Base-by-base conservation (phyloP, 2,329 filamentous ascomycete genomes). In the Scedosporium minutisporum region DNA sequence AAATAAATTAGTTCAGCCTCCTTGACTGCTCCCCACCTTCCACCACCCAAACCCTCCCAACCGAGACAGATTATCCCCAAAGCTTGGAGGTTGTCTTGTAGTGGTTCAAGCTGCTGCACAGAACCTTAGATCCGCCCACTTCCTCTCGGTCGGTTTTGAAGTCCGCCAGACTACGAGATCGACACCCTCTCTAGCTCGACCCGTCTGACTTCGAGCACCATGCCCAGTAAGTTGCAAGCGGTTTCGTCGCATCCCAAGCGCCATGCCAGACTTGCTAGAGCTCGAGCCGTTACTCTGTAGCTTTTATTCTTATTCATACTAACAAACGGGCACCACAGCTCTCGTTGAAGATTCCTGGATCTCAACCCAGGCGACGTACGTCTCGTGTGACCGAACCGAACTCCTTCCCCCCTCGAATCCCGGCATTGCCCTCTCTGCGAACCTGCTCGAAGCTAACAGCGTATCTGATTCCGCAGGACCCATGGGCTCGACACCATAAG, bases 401-500 rank as follows among this genome's bases (percentile, higher is more conserved):
- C 62, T 59, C 53, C 62, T 55, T 44, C 60, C 33, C 16, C 23
- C 29, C 12, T 44, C 18, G 53, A 62, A 46, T 16, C 18, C 53
- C 64, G 46, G 12, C 14, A n/a, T 6, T 29, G 16, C 48, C 41
- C 16, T 5, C 4, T 38, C 33, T 14, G 12, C 33, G 33, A 38
- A 38, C 10, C 33, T 38, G 3, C 10, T 46, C n/a, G 53, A 55
- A 55, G 51, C n/a, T 42, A n/a, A 42, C 14, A n/a, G 59, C n/a
- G 42, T 51, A 59, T 44, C 64, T 69, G 58, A 63, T 41, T 55
- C 16, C 62, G 41, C 66, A 85, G 82, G 71, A 82, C 80, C 58
- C 83, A 86, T 68, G 80, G 86, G 64, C 75, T 96, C 67, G 81
- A 87, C 65, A 84, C 90, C 65, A 81, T 97, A 68, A 85, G 89